Conservation (phyloP, 2,329 filamentous ascomycete species). For the Sporothrix curviconia region DNA sequence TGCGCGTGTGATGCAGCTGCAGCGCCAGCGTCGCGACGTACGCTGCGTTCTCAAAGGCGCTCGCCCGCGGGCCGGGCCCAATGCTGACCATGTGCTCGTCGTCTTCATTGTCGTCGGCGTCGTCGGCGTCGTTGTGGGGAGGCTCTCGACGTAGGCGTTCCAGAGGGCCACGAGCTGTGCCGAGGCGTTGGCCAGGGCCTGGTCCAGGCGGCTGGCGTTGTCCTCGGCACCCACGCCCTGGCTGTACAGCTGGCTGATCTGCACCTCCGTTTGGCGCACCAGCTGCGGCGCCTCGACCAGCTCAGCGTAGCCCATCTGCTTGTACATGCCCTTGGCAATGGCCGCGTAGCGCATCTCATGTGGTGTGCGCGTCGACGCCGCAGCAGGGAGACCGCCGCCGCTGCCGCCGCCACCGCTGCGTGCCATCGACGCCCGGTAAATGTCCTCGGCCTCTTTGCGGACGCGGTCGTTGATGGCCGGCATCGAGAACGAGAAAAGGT, state of each 20-base stretch:
- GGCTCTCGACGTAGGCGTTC: conserved; percentile 45
- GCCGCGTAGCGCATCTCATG: conserved; percentile 59
- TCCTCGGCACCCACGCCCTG: conserved; percentile 52
- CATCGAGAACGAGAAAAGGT: conserved; percentile 50
- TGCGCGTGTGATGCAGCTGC: conserved; percentile 64
- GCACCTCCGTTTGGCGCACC: conserved; percentile 67
- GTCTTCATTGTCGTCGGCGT: conserved; percentile 29
- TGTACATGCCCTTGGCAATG: conserved; percentile 66
- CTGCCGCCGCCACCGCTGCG: conserved; percentile 30
- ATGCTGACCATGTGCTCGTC: conserved; percentile 55
- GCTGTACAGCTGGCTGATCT: conserved; percentile 59
- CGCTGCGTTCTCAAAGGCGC: conserved; percentile 66
- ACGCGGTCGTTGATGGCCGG: conserved; percentile 46
- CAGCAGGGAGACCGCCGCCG: not conserved
- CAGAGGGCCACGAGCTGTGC: conserved; percentile 48
- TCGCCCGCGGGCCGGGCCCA: conserved; percentile 55
- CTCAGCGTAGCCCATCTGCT: conserved; percentile 48
- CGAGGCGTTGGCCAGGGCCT: conserved; percentile 48
- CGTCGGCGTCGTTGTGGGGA: conserved; percentile 27
- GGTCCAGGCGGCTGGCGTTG: conserved; percentile 49
- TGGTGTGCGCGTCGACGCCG: conserved; percentile 22
- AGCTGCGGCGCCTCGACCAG: conserved; percentile 65
- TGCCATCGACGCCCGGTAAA: conserved; percentile 47
- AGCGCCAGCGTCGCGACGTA: conserved; percentile 75
- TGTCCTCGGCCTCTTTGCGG: conserved; percentile 48